These are phyloP conservation scores for Pisolithus thermaeus DNA, from an alignment of 1,284 basidiomycete species.

Conservation along the genomic window DNA sequence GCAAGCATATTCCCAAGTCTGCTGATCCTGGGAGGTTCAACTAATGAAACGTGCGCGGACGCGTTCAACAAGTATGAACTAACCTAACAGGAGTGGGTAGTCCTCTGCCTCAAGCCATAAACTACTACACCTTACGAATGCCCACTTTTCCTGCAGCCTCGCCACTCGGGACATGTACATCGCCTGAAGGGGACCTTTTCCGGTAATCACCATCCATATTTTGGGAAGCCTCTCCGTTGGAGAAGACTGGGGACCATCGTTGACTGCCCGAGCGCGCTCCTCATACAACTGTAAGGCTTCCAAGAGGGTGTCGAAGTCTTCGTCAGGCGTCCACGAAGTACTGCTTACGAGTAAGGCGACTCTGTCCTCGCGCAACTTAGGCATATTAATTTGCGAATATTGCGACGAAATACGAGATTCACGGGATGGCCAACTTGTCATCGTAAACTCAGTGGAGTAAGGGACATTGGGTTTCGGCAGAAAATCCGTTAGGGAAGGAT, in stretches of 20 bases:
- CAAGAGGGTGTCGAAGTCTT: conserved; percentile 87
- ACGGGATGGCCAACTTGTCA: conserved; percentile 11
- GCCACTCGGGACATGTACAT: conserved; percentile 66
- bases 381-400: conserved; percentile 34
- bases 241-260: conserved; percentile 17
- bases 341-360: conserved; percentile 88
- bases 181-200: conserved; percentile 79
- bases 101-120: conserved; percentile 85
- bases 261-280: conserved; percentile 40
- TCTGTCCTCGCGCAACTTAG: conserved; percentile 57
- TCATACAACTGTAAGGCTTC: conserved; percentile 72
- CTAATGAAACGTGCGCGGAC: conserved; percentile 9
- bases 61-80: conserved; percentile 8
- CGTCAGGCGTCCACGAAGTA: conserved; percentile 97
- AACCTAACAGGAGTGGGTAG: conserved; percentile 81
- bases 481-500: conserved; percentile 31
- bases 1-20: conserved; percentile 88
- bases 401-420: conserved; percentile 14
- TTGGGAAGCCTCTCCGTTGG: conserved; percentile 52
- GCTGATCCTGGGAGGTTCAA: conserved; percentile 61
- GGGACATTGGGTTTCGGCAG: conserved; percentile 42
- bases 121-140: conserved; percentile 78
- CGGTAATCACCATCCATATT: conserved; percentile 83
- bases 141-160: conserved; percentile 64
- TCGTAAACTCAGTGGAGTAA: conserved; percentile 63